Evolutionary conservation across 23 red algal species (phyloP).

Genomic region (Chondrus crispus): DNA sequence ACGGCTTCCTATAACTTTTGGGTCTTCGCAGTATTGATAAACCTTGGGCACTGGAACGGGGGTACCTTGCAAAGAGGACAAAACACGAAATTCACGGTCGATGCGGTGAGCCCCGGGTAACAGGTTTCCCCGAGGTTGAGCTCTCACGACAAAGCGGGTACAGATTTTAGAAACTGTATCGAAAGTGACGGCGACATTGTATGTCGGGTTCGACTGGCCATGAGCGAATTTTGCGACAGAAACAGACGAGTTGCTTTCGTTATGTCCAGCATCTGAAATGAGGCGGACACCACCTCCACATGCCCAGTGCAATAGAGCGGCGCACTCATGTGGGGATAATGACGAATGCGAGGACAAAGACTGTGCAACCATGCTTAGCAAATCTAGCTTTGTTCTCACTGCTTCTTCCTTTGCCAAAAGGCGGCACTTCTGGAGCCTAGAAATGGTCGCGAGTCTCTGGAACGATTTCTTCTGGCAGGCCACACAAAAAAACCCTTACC

Average conservation of each 20-base stretch:
- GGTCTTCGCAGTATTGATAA: constrained; percentile 69
- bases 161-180: not conserved
- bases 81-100: constrained; percentile 75
- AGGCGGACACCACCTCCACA: not conserved
- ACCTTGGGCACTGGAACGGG: constrained; percentile 78
- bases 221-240: constrained; percentile 54
- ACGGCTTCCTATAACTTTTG: constrained; percentile 38
- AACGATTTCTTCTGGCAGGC: too few species aligned
- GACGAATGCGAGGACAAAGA: not conserved
- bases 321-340: not conserved
- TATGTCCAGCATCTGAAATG: not conserved
- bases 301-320: constrained; percentile 20
- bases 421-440: too few species aligned
- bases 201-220: constrained; percentile 91
- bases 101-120: constrained; percentile 83
- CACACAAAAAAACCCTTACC: too few species aligned
- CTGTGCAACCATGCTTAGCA: not conserved
- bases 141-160: constrained; percentile 79
- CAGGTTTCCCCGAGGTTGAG: constrained; percentile 56
- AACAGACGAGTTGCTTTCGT: not conserved
- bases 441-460: too few species aligned
- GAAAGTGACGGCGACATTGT: constrained; percentile 6
- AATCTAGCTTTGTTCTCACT: too few species aligned
- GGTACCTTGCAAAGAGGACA: constrained; percentile 34
- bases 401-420: too few species aligned